Evolutionary conservation across 2,329 filamentous ascomycete genomes (phyloP).

Genomic region (Fusarium annulatum): DNA sequence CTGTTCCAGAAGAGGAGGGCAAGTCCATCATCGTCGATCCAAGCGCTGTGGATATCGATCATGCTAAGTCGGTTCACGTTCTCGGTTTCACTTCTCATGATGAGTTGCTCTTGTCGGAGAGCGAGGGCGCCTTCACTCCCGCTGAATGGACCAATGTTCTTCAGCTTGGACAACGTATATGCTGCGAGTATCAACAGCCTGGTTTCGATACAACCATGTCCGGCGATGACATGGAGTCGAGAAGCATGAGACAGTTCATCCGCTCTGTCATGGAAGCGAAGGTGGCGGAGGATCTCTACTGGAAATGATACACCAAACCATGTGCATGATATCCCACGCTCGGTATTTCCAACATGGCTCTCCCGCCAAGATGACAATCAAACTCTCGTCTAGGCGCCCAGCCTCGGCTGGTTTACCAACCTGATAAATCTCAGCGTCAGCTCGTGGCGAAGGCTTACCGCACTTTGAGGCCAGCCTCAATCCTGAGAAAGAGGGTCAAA

Average conservation of each 20-base stretch:
- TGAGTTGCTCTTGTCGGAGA: conserved; percentile 81
- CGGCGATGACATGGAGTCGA: conserved; percentile 56
- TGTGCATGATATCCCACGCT: conserved; percentile 18
- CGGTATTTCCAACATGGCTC: conserved; percentile 8
- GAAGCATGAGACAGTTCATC: conserved; percentile 68
- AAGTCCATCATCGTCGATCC: conserved; percentile 68
- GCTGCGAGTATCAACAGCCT: conserved; percentile 60
- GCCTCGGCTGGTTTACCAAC: conserved; percentile 14
- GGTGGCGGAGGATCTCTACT: conserved; percentile 64
- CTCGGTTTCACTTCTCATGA: conserved; percentile 81
- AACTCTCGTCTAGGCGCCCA: conserved; percentile 29
- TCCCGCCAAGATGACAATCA: conserved; percentile 33
- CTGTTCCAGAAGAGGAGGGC: conserved; percentile 60
- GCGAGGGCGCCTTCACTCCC: conserved; percentile 80
- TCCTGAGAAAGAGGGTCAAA: conserved; percentile 30
- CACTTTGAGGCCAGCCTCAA: conserved; percentile 28
- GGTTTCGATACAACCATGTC: conserved; percentile 58
- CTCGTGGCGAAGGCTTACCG: conserved; percentile 16
- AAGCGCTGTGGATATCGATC: conserved; percentile 68
- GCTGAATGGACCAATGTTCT: conserved; percentile 80
- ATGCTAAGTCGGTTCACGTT: conserved; percentile 80
- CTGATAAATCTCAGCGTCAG: conserved; percentile 26
- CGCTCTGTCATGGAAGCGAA: conserved; percentile 70
- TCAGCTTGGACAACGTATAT: conserved; percentile 72
- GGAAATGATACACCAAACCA: conserved; percentile 58